phyloP scores from a whole-genome alignment of 495 filamentous ascomycete genomes.

The Xylaria scruposa region DNA sequence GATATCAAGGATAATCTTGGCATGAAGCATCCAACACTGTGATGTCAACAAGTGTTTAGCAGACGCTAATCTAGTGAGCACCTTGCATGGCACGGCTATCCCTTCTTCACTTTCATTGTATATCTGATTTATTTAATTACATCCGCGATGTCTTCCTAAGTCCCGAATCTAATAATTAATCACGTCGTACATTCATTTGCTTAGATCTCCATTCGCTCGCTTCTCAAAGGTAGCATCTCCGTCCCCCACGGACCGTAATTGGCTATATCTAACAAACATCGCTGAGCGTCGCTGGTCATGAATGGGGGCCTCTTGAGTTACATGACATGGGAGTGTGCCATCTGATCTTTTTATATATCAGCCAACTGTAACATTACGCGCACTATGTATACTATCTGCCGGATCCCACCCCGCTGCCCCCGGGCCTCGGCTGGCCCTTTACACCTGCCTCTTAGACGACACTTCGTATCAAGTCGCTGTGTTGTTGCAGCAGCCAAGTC shows the following conservation, averaged over 20 bases:
- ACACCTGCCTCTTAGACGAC: slow-evolving; percentile 13
- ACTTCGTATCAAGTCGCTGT: slow-evolving; percentile 7
- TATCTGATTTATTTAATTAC: not conserved
- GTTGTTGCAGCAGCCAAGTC: slow-evolving; percentile 23
- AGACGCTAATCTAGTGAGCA: not conserved
- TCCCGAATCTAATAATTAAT: not conserved
- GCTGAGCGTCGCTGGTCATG: not conserved
- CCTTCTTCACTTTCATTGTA: not conserved
- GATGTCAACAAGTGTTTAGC: slow-evolving; percentile 8
- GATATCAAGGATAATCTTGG: not conserved
- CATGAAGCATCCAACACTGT: not conserved
- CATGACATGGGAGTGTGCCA: not conserved
- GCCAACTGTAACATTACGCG: not conserved
- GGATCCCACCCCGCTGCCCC: not conserved
- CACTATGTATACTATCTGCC: slow-evolving; percentile 13
- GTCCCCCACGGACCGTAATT: not conserved
- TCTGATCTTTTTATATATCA: not conserved
- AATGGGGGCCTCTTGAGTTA: not conserved
- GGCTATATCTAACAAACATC: not conserved
- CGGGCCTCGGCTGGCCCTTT: slow-evolving; percentile 1
- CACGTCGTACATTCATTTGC: not conserved
- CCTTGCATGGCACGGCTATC: not conserved
- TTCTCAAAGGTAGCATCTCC: not conserved
- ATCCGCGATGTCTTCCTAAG: not conserved
- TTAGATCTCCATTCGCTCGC: not conserved